Evolutionary conservation across 2,329 filamentous ascomycete genomes (phyloP), one percentile per base, ranked within the genome.

Genomic region (Arthrobotrys megalospora): DNA sequence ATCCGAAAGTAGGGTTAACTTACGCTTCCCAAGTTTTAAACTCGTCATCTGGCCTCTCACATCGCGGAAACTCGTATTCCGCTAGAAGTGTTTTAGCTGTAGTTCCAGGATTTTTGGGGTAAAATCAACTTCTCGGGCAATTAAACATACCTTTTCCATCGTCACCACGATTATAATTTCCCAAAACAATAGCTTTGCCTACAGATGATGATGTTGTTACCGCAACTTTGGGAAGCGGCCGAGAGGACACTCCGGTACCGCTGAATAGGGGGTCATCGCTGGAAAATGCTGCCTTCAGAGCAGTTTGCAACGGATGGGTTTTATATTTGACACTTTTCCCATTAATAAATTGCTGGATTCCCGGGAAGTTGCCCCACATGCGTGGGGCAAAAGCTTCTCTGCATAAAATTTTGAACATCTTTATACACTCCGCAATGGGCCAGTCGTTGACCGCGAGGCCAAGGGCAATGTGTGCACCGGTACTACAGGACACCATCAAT

Each of bases 1-100:
- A 7, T 6, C 36, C 12, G 14, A 16, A 38, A 24, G 21, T 12
- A 10, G 36, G n/a, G 7, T 34, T 14, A 28, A 79, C 82, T 79
- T 82, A 85, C 72, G 87, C 86, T 83, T 89, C 85, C 86, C 87
- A 88, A 3, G 86, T 79, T 86, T 86, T 28, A 87, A 68, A 76
- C 87, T 86, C 48, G 82, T 81, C 2, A 83, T 77, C 0, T 82
- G 82, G 34, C 83, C 82, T 52, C 86, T 85, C 6, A 83, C 84
- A 16, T 85, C 79, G 50, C 85, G 83, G 75, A 87, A 86, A 14
- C 82, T 80, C 79, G 86, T 86, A n/a, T 76, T 72, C 14, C 60
- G 24, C 32, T 64, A 16, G 1, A 21, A 10, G 11, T 8, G 34
- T 6, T 16, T 19, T 24, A 52, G 24, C 43, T 19, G 41, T 55